Evolutionary conservation across 2,329 filamentous ascomycete species (phyloP).

Genomic region (Lachnellula arida): DNA sequence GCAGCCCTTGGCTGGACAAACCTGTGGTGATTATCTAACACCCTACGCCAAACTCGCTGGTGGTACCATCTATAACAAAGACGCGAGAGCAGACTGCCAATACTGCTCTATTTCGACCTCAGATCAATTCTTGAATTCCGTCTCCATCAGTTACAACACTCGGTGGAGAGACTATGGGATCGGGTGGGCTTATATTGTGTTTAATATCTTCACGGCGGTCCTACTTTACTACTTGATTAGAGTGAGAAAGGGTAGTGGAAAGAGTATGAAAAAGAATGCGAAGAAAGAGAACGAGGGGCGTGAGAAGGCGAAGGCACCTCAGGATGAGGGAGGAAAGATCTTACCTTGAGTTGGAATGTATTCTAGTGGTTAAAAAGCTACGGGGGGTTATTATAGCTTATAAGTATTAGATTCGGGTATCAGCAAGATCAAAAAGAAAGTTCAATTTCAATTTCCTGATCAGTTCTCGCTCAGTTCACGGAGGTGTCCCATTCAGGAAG

Average conservation of each 20-base stretch:
- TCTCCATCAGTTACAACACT: constrained; percentile 50
- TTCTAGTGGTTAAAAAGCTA: not conserved
- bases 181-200: constrained; percentile 52
- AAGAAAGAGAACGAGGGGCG: constrained; percentile 1
- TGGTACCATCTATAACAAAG: constrained; percentile 49
- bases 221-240: constrained; percentile 48
- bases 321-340: not conserved
- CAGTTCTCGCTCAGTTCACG: too few relatives aligned
- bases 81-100: constrained; percentile 46
- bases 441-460: too few relatives aligned
- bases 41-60: constrained; percentile 44
- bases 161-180: constrained; percentile 67
- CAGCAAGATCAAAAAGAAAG: too few relatives aligned
- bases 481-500: too few relatives aligned
- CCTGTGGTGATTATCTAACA: constrained; percentile 56
- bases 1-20: constrained; percentile 50
- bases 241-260: constrained; percentile 25
- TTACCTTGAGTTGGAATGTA: not conserved
- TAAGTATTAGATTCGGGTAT: too few relatives aligned
- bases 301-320: not conserved
- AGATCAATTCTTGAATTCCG: constrained; percentile 46
- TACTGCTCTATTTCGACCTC: constrained; percentile 54
- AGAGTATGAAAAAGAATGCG: constrained; percentile 14
- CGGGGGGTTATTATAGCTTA: too few relatives aligned
- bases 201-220: constrained; percentile 50